Base-by-base conservation (phyloP, 495 filamentous ascomycete species). In the Echria macrotheca region DNA sequence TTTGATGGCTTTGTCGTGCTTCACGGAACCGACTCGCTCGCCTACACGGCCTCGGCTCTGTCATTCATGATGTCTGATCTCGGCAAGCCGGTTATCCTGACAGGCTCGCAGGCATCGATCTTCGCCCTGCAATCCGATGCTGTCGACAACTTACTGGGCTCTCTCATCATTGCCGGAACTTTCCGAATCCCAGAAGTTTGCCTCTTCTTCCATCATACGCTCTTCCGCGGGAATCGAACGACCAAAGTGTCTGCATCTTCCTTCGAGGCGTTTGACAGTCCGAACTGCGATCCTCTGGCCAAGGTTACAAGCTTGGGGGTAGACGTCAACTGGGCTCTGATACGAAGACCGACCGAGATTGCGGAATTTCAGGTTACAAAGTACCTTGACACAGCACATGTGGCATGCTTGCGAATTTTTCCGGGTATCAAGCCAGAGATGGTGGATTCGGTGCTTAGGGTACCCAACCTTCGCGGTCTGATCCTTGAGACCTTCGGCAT, bases 171-270 rank as follows among this genome's bases (percentile, higher is more conserved):
- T 50, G 93, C 93, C 5, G 91, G 91, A 38, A 93, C 94, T 47
- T 98, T 96, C 67, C 87, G 89, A 71, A 90, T 98, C 53, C 91
- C 93, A 0, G 93, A 98, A 63, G 91, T 98, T 24, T 91, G 89
- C 63, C 74, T 98, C 37, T 96, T 94, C 72, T 98, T 98, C 75
- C 87, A 93, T 65, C 85, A 94, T 69, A 86, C 77, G 40, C 78
- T 98, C n/a, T 95, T 86, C 65, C 82, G 93, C 11, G 93, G 91
- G 11, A 96, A 96, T 62, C 78, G 93, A 36, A 77, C 84, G 2
- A 95, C 88, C 48, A 98, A 98, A 67, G 78, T 91, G 26, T 90
- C 90, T 18, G 85, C 93, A 0, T 85, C 83, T 41, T 82, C 86
- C 31, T 96, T 95, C 62, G 78, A 82, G 14, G 93, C 91, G 2